These are phyloP conservation scores for Adansonia gregorii DNA, from an alignment of 441 rosid genomes.

Conservation along the genomic window DNA sequence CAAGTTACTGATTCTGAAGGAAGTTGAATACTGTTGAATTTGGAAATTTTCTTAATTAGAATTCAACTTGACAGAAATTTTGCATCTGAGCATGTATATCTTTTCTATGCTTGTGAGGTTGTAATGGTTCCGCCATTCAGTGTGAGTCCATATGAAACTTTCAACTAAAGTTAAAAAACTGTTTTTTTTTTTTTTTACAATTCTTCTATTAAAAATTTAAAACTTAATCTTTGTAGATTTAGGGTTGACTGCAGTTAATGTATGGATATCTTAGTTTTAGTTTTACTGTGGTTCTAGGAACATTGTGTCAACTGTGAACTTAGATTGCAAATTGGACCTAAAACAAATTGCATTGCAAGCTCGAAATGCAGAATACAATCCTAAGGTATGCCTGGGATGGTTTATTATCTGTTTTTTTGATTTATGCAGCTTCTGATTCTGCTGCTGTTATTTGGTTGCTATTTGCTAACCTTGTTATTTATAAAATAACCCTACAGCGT, in stretches of 20 bases:
- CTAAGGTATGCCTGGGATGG: constrained; percentile 59
- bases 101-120: not conserved
- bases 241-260: not conserved
- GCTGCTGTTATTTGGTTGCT: constrained; percentile 12
- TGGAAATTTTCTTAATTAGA: not conserved
- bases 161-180: not conserved
- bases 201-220: not conserved
- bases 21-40: constrained; percentile 1
- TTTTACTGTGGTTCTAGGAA: constrained; percentile 53
- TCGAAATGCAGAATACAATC: constrained; percentile 97
- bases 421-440: not conserved
- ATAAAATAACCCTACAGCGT: constrained; percentile 51
- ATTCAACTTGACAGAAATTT: not conserved
- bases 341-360: constrained; percentile 95
- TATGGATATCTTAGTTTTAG: not conserved
- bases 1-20: not conserved
- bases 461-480: constrained; percentile 16
- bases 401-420: not conserved
- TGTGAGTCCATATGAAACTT: not conserved
- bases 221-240: not conserved
- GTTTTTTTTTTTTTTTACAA: not conserved
- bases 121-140: not conserved
- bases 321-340: constrained; percentile 94
- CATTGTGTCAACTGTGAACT: constrained; percentile 94
- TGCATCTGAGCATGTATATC: not conserved